Evolutionary conservation across 2,329 filamentous ascomycete genomes (phyloP), one percentile per base, ranked within the genome.

Genomic region (Macroventuria anomochaeta): DNA sequence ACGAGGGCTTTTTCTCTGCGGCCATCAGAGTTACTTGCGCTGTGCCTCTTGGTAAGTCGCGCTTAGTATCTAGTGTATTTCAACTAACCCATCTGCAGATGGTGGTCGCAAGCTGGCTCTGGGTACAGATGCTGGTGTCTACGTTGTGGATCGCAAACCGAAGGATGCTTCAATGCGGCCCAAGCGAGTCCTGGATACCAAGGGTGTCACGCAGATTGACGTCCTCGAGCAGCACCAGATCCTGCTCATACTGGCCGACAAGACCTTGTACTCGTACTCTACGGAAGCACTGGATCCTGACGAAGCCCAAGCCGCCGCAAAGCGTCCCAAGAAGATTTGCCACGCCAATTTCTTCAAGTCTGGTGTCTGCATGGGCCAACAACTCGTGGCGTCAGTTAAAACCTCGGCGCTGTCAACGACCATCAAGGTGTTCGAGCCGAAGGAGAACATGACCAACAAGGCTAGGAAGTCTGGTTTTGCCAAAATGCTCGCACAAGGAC

Each of bases 341-440:
- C 93, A 97, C 77, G 96, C 93, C 76, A 97, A 93, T 75, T 99
- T 97, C 80, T 99, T 99, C 86, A 96, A 96, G 77, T 90, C 92
- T 15, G 95, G 95, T 32, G 96, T 97, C 68, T 97, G 95, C 71
- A 83, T 97, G 55, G 93, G 95, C 28, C 86, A 95, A 58, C 95
- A 97, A 72, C 82, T 99, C 47, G 95, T 99, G 25, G 97, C 93
- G 77, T 96, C 91, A 64, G 95, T 97, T 69, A 97, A 96, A 80
- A 96, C 91, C 33, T 93, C 90, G 15, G 90, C 93, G 3, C 80
- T 97, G 26, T 96, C 91, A 46, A 96, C 91, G 12, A 97, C 93
- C 2, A 96, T 99, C 80, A 97, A 97, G 77, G 95, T 97, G n/a
- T 97, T 91, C 76, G 93, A 99, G 77, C 95, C 95, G 1, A 96